Conservation (phyloP, 78 protist genomes). For the Dictyostelium discoideum region dicty_2.7 NC_007088.5:3329501-3330000, state of each 20-base stretch:
- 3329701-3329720: conserved; percentile 63
- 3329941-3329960: conserved; percentile 72
- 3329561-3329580: conserved; percentile 66
- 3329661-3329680: conserved; percentile 63
- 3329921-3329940: conserved; percentile 74
- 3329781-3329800: conserved; percentile 14
- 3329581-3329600: conserved; percentile 50
- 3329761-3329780: conserved; percentile 64
- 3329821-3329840: conserved; percentile 10
- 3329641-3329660: background rate
- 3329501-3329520: conserved; percentile 43
- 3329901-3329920: conserved; percentile 79
- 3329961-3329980: conserved; percentile 76
- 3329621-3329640: conserved; percentile 28
- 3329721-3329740: conserved; percentile 40
- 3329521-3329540: conserved; percentile 31
- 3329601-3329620: conserved; percentile 47
- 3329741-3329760: conserved; percentile 67
- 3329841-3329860: background rate
- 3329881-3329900: conserved; percentile 67
- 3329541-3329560: conserved; percentile 59
- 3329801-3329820: background rate
- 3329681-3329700: conserved; percentile 54
- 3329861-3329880: conserved; percentile 63
- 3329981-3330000: conserved; percentile 75